phyloP scores from a whole-genome alignment of 495 filamentous ascomycete genomes.

The Niebla homalea region DNA sequence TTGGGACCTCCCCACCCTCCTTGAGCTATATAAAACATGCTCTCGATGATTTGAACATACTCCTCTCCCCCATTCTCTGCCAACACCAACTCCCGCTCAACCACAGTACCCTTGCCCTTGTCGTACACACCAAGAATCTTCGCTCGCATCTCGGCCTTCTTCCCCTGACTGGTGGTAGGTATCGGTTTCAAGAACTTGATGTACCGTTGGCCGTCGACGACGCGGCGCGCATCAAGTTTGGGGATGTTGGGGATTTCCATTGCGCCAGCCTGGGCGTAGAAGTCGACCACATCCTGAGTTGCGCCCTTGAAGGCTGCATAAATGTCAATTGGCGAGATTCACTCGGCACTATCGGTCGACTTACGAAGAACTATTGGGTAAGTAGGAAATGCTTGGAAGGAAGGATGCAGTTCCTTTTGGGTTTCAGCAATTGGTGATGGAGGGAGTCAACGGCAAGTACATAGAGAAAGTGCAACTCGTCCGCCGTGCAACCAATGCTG shows the following conservation, averaged over 20 bases:
- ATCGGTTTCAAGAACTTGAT: constrained; percentile 67
- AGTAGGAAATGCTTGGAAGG: constrained; percentile 75
- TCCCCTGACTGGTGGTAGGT: constrained; percentile 56
- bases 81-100: constrained; percentile 67
- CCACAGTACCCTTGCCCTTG: constrained; percentile 75
- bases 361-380: constrained; percentile 72
- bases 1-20: constrained; percentile 88
- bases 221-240: constrained; percentile 56
- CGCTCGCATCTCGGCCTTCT: constrained; percentile 59
- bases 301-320: constrained; percentile 63
- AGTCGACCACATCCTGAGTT: constrained; percentile 68
- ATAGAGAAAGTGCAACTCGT: constrained; percentile 85
- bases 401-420: constrained; percentile 63
- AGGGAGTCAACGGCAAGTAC: constrained; percentile 30
- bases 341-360: constrained; percentile 10
- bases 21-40: constrained; percentile 69
- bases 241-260: constrained; percentile 63
- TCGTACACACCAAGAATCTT: constrained; percentile 84
- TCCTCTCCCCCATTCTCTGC: constrained; percentile 61
- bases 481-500: constrained; percentile 68
- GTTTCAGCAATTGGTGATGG: constrained; percentile 6
- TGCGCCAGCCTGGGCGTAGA: constrained; percentile 51
- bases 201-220: constrained; percentile 76
- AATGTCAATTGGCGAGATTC: not conserved
- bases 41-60: constrained; percentile 54